A percentile compares a stretch with the other conserved stretches of the same genome.
Conservation (phyloP, 345 rosid species). For the Isatis tinctoria region DNA sequence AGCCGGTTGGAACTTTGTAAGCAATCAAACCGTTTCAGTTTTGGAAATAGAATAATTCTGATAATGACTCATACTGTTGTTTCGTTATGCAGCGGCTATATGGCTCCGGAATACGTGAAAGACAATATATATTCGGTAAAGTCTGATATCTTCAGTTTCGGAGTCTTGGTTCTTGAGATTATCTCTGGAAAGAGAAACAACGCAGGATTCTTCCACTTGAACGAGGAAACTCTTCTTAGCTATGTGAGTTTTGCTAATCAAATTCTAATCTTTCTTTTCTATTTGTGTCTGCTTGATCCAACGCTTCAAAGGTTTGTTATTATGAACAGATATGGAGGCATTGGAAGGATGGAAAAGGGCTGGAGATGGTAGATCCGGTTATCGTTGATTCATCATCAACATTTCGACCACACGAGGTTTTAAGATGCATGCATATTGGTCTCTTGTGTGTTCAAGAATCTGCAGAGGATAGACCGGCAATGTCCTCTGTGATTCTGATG, state of each 20-base stretch:
- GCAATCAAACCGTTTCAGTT: not conserved
- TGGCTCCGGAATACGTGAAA: not conserved
- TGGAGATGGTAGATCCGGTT: not conserved
- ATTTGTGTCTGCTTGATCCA: not conserved
- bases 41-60: not conserved
- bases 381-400: not conserved
- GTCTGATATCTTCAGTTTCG: not conserved
- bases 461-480: not conserved
- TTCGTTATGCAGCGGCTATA: not conserved
- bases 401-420: not conserved
- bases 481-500: not conserved
- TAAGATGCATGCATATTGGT: not conserved
- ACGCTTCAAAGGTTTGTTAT: not conserved
- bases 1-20: not conserved
- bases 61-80: not conserved
- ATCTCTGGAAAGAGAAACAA: not conserved
- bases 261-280: not conserved
- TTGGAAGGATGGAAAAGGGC: not conserved
- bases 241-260: not conserved
- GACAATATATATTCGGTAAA: not conserved
- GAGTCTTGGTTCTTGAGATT: not conserved
- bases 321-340: not conserved
- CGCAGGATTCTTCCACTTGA: not conserved
- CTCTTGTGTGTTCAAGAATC: conserved; percentile 1
- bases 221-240: not conserved